Conservation (phyloP, 2,329 filamentous ascomycete species). For the Penicillium psychrosexuale region DNA sequence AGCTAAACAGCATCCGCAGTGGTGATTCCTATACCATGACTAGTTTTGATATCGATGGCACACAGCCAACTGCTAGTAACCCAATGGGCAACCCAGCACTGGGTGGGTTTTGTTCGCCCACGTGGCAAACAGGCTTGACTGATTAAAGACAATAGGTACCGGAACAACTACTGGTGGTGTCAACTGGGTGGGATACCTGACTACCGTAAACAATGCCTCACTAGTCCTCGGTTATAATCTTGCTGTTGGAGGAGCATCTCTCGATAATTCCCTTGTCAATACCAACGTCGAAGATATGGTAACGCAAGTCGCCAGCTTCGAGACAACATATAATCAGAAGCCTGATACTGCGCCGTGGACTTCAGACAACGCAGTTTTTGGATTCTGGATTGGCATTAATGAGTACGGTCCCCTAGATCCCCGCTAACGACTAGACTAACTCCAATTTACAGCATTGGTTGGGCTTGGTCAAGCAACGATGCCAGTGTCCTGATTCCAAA, state of each 20-base stretch:
- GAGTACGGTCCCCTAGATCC: conserved; percentile 21
- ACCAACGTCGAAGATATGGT: conserved; percentile 53
- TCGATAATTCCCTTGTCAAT: conserved; percentile 51
- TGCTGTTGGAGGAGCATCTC: conserved; percentile 54
- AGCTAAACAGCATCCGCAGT: conserved; percentile 28
- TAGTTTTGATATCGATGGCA: conserved; percentile 54
- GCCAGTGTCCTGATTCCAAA: conserved; percentile 30
- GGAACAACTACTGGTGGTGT: conserved; percentile 50
- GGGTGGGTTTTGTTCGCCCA: conserved; percentile 14
- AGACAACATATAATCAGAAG: conserved; percentile 40
- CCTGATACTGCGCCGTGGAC: conserved; percentile 27
- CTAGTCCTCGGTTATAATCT: conserved; percentile 53
- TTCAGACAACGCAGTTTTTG: conserved; percentile 27
- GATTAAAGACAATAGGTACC: conserved; percentile 39
- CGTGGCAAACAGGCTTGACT: background rate
- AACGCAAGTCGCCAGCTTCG: conserved; percentile 44
- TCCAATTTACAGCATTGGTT: conserved; percentile 21
- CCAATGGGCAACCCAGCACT: conserved; percentile 59
- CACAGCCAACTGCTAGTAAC: conserved; percentile 53
- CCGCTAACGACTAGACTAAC: background rate
- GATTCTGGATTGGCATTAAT: conserved; percentile 37
- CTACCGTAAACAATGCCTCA: conserved; percentile 48
- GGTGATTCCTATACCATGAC: conserved; percentile 61
- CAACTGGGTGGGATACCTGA: conserved; percentile 54
- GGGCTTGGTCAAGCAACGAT: conserved; percentile 29